Evolutionary conservation across 2,329 filamentous ascomycete species (phyloP).

Genomic region (Arthrobotrys musiformis): DNA sequence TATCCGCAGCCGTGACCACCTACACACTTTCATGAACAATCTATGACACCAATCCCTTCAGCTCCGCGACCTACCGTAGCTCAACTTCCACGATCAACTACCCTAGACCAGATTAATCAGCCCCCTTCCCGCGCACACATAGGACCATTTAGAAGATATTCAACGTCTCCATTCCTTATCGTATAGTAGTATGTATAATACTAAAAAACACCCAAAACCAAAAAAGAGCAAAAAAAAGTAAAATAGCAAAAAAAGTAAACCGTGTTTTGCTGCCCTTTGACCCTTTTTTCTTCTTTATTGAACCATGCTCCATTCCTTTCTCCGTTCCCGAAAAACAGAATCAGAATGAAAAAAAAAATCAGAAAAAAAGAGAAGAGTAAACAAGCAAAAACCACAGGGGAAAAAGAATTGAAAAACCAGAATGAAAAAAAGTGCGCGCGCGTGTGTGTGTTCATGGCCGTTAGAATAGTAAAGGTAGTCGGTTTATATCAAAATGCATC

Average conservation of each 20-base stretch:
- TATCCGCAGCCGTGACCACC: too few relatives aligned
- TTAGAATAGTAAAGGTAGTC: not conserved
- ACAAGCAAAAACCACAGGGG: not conserved
- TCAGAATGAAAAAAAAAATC: not conserved
- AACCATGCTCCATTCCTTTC: slow-evolving; percentile 12
- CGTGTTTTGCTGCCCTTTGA: not conserved
- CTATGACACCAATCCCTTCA: too few relatives aligned
- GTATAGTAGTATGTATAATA: too few relatives aligned
- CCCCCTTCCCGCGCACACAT: too few relatives aligned
- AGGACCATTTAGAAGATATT: not conserved
- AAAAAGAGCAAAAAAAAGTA: not conserved
- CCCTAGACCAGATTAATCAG: too few relatives aligned
- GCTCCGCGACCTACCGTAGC: too few relatives aligned
- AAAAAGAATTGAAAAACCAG: not conserved
- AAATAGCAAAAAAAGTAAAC: slow-evolving; percentile 7
- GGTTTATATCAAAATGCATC: slow-evolving; percentile 8
- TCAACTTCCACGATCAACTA: too few relatives aligned
- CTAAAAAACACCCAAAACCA: not conserved
- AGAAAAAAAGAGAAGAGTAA: not conserved
- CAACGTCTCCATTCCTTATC: slow-evolving; percentile 16
- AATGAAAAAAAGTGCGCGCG: not conserved
- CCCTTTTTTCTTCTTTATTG: not conserved
- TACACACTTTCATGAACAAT: too few relatives aligned
- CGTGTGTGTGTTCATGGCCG: not conserved
- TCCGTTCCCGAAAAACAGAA: slow-evolving; percentile 8